Conservation (phyloP, 108 stramenopile genomes). For the Thalassiosira profunda region DNA sequence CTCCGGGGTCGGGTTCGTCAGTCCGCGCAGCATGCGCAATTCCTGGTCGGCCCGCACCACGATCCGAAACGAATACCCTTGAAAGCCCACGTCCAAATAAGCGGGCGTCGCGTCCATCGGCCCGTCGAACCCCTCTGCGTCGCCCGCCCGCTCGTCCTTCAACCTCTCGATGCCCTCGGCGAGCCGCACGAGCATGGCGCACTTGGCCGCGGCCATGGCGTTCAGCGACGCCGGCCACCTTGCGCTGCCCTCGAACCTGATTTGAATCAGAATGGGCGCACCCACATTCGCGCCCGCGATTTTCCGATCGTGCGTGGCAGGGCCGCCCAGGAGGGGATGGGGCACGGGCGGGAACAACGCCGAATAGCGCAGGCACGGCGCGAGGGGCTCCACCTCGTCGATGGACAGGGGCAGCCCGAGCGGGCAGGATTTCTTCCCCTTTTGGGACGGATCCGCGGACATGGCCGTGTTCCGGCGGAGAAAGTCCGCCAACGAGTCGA, state of each 20-base stretch:
- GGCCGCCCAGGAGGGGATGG: slow-evolving; percentile 77
- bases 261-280: slow-evolving; percentile 76
- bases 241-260: slow-evolving; percentile 75
- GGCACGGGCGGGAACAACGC: slow-evolving; percentile 77
- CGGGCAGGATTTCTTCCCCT: slow-evolving; percentile 31
- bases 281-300: slow-evolving; percentile 60
- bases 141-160: slow-evolving; percentile 23
- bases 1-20: slow-evolving; percentile 61
- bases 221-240: slow-evolving; percentile 88
- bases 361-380: slow-evolving; percentile 79
- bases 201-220: slow-evolving; percentile 91
- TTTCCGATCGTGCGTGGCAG: slow-evolving; percentile 31
- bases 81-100: slow-evolving; percentile 73
- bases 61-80: slow-evolving; percentile 81
- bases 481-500: slow-evolving; percentile 71
- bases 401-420: slow-evolving; percentile 80
- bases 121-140: slow-evolving; percentile 55
- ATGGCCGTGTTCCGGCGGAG: slow-evolving; percentile 59
- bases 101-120: slow-evolving; percentile 63
- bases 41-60: slow-evolving; percentile 87
- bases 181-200: slow-evolving; percentile 85
- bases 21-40: slow-evolving; percentile 59
- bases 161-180: slow-evolving; percentile 79
- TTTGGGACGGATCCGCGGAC: slow-evolving; percentile 13
- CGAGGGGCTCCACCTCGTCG: slow-evolving; percentile 84